phyloP scores from a whole-genome alignment of 2,329 filamentous ascomycete genomes.

The Fusarium sp. region DNA sequence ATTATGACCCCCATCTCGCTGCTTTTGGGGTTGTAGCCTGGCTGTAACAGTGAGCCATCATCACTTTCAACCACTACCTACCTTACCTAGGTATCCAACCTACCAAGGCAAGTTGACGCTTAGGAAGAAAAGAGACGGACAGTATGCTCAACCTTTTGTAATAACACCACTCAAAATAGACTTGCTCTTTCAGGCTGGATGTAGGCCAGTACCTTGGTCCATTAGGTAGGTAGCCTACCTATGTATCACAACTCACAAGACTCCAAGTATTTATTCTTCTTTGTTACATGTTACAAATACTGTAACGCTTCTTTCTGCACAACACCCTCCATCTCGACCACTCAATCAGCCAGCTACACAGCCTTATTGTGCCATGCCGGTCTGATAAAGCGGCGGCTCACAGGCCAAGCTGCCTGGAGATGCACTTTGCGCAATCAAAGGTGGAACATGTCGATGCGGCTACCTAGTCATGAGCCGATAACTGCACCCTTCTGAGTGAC shows the following conservation, averaged over 20 bases:
- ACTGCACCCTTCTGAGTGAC: slow-evolving; percentile 13
- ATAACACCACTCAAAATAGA: slow-evolving; percentile 9
- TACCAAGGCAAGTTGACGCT: no score
- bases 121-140: no score
- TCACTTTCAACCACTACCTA: not conserved
- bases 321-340: slow-evolving; percentile 20
- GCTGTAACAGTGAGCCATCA: not conserved
- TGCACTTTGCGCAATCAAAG: slow-evolving; percentile 19
- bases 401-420: slow-evolving; percentile 15
- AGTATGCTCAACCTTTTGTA: not conserved
- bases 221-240: no score
- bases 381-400: slow-evolving; percentile 21
- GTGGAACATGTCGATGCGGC: slow-evolving; percentile 23
- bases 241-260: not conserved
- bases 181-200: slow-evolving; percentile 1
- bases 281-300: slow-evolving; percentile 20
- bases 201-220: not conserved
- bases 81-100: no score
- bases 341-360: slow-evolving; percentile 10
- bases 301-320: slow-evolving; percentile 16
- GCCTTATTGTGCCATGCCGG: slow-evolving; percentile 10
- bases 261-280: slow-evolving; percentile 2
- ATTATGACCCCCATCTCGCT: slow-evolving; percentile 15
- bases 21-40: slow-evolving; percentile 12
- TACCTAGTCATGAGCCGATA: slow-evolving; percentile 22